Base-by-base conservation (phyloP, 2,329 filamentous ascomycete species). In the Neurospora sp. region DNA sequence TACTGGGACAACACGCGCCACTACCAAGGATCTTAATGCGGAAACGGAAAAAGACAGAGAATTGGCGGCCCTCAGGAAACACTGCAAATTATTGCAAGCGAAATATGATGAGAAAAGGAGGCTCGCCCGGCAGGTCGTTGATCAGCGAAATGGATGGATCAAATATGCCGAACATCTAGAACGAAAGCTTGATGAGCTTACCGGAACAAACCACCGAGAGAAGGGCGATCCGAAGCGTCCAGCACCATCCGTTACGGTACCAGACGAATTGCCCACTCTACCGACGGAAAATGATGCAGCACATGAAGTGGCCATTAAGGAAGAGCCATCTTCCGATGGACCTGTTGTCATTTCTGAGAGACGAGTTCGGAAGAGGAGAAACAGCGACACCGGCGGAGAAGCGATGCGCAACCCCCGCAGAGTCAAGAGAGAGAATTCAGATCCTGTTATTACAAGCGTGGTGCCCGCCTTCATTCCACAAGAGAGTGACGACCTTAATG, bases 401-500 rank as follows among this genome's bases (percentile, higher is more conserved):
- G 72, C 75, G n/a, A 70, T 73, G 4, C 76, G 75, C 1, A 66
- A 75, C 17, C 43, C 68, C 11, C 76, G 74, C 11, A 81, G 76
- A 68, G 73, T 86, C 66, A 87, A 87, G 74, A 71, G 73, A 6
- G 85, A 87, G 73, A 76, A 74, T 58, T 79, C 79, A n/a, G 78
- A 78, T 23, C 76, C 76, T 0, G 72, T 77, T 2, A 68, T 77
- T 58, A 76, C 70, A 15, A 73, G 73, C 58, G 78, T 77, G 58
- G 72, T 72, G 17, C 72, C 72, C 66, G 71, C 72, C 10, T 80
- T 83, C 71, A 74, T 79, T 23, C 80, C 82, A 0, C 81, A 85
- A 52, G 87, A 89, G 68, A 90, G 87, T 69, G 82, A 90, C 68
- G 89, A 91, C 75, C 80, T 91, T 11, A 85, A 88, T 74, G 81